Evolutionary conservation across 2,329 filamentous ascomycete species (phyloP), one percentile per base, ranked within the genome.

Genomic region (Aspergillus viridinutans): DNA sequence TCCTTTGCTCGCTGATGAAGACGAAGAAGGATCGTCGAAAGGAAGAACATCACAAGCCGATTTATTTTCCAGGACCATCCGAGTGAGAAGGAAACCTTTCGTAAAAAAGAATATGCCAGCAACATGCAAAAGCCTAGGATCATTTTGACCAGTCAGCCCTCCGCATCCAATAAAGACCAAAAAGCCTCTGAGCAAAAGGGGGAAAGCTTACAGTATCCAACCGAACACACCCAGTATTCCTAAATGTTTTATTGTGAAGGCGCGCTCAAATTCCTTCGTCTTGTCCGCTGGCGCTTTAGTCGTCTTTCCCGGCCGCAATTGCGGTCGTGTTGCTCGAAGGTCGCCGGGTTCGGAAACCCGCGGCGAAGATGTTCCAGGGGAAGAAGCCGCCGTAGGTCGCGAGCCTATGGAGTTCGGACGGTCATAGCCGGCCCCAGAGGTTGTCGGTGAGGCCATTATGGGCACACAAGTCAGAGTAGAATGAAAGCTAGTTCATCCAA

Each of bases 51-150:
- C 77, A 72, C 90, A 94, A 57, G 80, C 80, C 12, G 90, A 92
- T 71, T 87, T 89, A 67, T 91, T 84, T 61, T 91, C 87, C 57
- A 94, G 81, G 52, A 93, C 88, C 60, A 91, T 78, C 57, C 94
- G 85, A 55, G 93, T 96, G 62, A 99, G 84, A 61, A 99, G 85
- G 74, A 99, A 99, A 40, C 94, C 94, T 72, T 89, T 92, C 26
- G 91, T 96, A 76, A 99, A 99, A 70, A 97, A 89, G 71, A 89
- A 90, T 67, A 97, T 88, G 58, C 92, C 93, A 38, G 89, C 79
- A 49, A 84, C 80, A 72, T 99, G 94, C 43, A 97, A 82, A 62
- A 83, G 68, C 61, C 85, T 87, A 45, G 14, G n/a, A 26, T 7
- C 5, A n/a, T 42, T 49, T 12, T 23, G 20, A 23, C 43, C 43